phyloP scores from a whole-genome alignment of 208 protist genomes.

The Leishmania turanica region DNA sequence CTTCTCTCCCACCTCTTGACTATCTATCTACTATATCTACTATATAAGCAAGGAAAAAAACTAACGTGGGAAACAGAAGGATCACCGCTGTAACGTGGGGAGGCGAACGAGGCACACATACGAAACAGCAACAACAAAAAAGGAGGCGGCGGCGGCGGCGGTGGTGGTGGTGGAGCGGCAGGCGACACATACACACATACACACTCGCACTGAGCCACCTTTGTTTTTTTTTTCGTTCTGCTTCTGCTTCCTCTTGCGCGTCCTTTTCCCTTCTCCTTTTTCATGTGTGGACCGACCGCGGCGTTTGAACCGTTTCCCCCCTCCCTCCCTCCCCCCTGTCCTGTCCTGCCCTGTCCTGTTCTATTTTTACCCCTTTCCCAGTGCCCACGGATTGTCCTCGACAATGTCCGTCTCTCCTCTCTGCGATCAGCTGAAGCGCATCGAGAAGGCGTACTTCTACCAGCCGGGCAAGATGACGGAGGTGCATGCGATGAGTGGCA shows the following conservation, averaged over 20 bases:
- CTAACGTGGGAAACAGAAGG: too few species aligned
- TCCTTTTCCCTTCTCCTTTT: background rate
- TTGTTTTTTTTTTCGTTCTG: background rate
- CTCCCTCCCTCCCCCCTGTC: too few species aligned
- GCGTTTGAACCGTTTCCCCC: background rate
- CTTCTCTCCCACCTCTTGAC: too few species aligned
- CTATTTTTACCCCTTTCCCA: background rate
- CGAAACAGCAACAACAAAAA: background rate
- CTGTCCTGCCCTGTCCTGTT: background rate
- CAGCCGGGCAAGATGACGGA: conserved; percentile 70
- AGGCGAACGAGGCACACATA: background rate
- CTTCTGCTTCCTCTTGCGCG: background rate
- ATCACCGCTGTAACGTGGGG: too few species aligned
- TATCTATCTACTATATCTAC: too few species aligned
- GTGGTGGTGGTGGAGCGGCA: background rate
- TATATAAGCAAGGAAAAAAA: too few species aligned
- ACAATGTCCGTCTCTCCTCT: conserved; percentile 44
- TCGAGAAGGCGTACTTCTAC: conserved; percentile 88
- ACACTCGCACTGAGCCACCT: background rate
- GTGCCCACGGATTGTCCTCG: background rate
- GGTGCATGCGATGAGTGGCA: conserved; percentile 68
- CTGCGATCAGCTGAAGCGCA: conserved; percentile 73
- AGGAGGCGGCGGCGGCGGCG: too few species aligned
- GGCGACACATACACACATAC: background rate
- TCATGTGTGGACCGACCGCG: background rate